These are phyloP conservation scores for Trichoderma brevicompactum DNA, from an alignment of 2,329 filamentous ascomycete species.

Conservation along the genomic window DNA sequence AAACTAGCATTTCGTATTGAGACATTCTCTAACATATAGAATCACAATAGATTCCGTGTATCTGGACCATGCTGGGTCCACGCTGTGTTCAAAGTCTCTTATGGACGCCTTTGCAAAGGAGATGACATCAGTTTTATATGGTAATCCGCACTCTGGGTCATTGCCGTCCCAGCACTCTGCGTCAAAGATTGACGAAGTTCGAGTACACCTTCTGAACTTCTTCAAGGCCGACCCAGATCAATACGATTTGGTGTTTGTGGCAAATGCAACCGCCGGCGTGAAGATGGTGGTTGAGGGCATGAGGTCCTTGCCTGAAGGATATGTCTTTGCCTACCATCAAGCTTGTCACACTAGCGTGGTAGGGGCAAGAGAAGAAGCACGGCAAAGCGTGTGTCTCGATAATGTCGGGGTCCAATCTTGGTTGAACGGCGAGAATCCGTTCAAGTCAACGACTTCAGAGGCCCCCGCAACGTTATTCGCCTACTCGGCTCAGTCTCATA, in stretches of 20 bases:
- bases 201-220: slow-evolving; percentile 71
- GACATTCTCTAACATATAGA: neutral
- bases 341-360: slow-evolving; percentile 87
- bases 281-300: slow-evolving; percentile 85
- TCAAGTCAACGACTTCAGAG: slow-evolving; percentile 35
- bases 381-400: slow-evolving; percentile 66
- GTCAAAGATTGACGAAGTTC: slow-evolving; percentile 73
- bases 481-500: slow-evolving; percentile 90
- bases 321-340: slow-evolving; percentile 80
- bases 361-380: slow-evolving; percentile 75
- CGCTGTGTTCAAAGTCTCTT: slow-evolving; percentile 76
- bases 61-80: slow-evolving; percentile 95
- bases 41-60: slow-evolving; percentile 67
- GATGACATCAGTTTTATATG: slow-evolving; percentile 78
- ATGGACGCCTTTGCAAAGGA: slow-evolving; percentile 80
- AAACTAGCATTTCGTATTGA: neutral
- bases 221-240: slow-evolving; percentile 80
- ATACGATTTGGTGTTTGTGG: slow-evolving; percentile 89
- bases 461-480: slow-evolving; percentile 62
- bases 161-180: slow-evolving; percentile 78
- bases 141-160: slow-evolving; percentile 90
- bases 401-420: slow-evolving; percentile 68
- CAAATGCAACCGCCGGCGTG: slow-evolving; percentile 88
- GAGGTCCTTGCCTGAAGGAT: slow-evolving; percentile 69
- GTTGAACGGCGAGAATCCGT: slow-evolving; percentile 52